Evolutionary conservation across 2,329 filamentous ascomycete species (phyloP).

Genomic region (Blastomyces gilchristii): DNA sequence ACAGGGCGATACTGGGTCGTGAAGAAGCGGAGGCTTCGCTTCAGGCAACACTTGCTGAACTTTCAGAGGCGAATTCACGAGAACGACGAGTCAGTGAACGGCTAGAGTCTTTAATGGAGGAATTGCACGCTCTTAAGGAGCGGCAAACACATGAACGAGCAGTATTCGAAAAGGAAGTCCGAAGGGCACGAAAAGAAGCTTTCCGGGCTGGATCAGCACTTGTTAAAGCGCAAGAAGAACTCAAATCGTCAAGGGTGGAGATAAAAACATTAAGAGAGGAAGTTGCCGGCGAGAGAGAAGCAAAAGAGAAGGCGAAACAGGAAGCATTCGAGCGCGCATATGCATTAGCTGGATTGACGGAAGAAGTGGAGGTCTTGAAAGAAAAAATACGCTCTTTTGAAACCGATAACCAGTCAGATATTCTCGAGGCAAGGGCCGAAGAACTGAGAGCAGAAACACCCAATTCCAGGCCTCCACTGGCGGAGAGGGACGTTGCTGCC

Average conservation of each 20-base stretch:
- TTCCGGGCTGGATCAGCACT: conserved; percentile 47
- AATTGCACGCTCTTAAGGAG: conserved; percentile 43
- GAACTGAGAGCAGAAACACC: conserved; percentile 17
- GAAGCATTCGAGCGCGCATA: conserved; percentile 41
- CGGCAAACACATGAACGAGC: conserved; percentile 38
- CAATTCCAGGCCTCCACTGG: conserved; percentile 20
- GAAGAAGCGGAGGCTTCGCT: conserved; percentile 38
- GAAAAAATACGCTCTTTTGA: conserved; percentile 32
- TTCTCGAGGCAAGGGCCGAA: conserved; percentile 25
- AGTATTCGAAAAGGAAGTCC: conserved; percentile 48
- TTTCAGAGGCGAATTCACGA: conserved; percentile 35
- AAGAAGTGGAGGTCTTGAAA: conserved; percentile 37
- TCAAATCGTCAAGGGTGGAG: conserved; percentile 35
- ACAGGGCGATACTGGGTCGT: conserved; percentile 36
- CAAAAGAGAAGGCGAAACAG: conserved; percentile 37
- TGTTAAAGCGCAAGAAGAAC: conserved; percentile 45
- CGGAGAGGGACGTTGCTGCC: conserved; percentile 26
- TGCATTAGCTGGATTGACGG: conserved; percentile 35
- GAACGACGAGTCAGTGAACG: conserved; percentile 37
- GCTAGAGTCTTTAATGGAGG: conserved; percentile 41
- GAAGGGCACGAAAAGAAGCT: conserved; percentile 46
- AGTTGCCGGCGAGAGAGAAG: conserved; percentile 40
- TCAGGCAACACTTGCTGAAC: conserved; percentile 25
- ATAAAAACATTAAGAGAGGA: conserved; percentile 44
- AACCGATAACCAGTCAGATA: conserved; percentile 27